Conservation (phyloP, 2,329 filamentous ascomycete species). For the Rutstroemia sydowiana region DNA sequence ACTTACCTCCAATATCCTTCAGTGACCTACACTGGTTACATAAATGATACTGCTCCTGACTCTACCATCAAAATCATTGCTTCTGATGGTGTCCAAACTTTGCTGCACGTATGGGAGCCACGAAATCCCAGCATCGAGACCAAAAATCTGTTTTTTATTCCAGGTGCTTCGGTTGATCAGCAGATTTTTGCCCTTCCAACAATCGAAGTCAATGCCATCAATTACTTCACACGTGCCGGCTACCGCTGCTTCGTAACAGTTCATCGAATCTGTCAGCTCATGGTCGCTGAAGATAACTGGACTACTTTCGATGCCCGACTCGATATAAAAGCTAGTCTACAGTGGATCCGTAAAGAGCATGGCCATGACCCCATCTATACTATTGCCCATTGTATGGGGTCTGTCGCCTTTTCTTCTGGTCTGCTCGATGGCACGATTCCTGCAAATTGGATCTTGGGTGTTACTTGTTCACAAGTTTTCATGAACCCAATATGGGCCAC, state of each 20-base stretch:
- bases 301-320: conserved; percentile 54
- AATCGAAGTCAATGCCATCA: conserved; percentile 54
- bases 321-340: conserved; percentile 49
- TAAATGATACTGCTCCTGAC: conserved; percentile 43
- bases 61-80: conserved; percentile 41
- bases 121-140: conserved; percentile 30
- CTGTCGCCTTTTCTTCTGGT: conserved; percentile 50
- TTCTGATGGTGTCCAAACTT: conserved; percentile 44
- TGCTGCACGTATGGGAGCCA: conserved; percentile 51
- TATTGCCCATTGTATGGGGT: conserved; percentile 57
- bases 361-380: conserved; percentile 43
- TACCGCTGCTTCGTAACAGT: conserved; percentile 53
- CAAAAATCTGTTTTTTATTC: conserved; percentile 52
- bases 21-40: conserved; percentile 40
- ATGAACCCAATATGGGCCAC: conserved; percentile 53
- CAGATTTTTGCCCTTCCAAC: conserved; percentile 56
- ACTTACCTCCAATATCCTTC: conserved; percentile 48
- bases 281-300: conserved; percentile 43
- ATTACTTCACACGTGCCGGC: conserved; percentile 53
- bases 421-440: conserved; percentile 56
- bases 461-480: conserved; percentile 55
- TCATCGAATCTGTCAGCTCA: conserved; percentile 49
- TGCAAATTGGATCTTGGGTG: conserved; percentile 46
- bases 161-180: conserved; percentile 56
- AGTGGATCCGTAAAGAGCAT: conserved; percentile 40